phyloP scores from a whole-genome alignment of 345 rosid species.

The Heritiera fomes region DNA sequence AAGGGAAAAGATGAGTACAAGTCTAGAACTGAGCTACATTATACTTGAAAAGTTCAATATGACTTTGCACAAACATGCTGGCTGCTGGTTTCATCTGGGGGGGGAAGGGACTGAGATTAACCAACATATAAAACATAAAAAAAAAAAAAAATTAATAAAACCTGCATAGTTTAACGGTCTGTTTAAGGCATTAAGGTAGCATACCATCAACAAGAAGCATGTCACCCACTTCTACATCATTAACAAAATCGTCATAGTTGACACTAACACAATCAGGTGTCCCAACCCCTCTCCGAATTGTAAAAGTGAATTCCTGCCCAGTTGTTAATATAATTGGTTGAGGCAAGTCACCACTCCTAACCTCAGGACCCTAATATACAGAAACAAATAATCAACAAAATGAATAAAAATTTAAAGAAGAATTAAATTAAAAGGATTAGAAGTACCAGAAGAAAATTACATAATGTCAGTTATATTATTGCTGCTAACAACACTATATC shows the following conservation, averaged over 20 bases:
- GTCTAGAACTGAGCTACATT: neutral
- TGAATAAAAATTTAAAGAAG: neutral
- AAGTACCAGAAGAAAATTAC: slow-evolving; percentile 4
- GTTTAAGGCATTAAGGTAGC: slow-evolving; percentile 21
- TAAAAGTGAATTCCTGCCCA: slow-evolving; percentile 96
- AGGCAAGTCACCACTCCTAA: slow-evolving; percentile 98
- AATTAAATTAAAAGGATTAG: neutral
- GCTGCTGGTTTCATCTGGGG: neutral
- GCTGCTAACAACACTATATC: neutral
- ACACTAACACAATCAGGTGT: slow-evolving; percentile 87
- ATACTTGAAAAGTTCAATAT: neutral
- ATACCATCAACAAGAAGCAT: slow-evolving; percentile 99
- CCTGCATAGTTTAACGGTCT: neutral
- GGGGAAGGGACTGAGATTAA: neutral
- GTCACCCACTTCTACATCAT: slow-evolving; percentile 89
- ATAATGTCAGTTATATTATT: neutral
- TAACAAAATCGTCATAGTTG: slow-evolving; percentile 95
- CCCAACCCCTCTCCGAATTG: slow-evolving; percentile 86
- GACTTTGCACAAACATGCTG: neutral
- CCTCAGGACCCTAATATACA: slow-evolving; percentile 85
- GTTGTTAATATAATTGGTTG: slow-evolving; percentile 68
- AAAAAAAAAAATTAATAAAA: too few relatives aligned
- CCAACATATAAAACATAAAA: too few relatives aligned
- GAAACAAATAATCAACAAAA: slow-evolving; percentile 11
- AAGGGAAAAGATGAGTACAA: neutral